Base-by-base conservation (phyloP, 208 protist species). In the Trypanosoma rangeli region DNA sequence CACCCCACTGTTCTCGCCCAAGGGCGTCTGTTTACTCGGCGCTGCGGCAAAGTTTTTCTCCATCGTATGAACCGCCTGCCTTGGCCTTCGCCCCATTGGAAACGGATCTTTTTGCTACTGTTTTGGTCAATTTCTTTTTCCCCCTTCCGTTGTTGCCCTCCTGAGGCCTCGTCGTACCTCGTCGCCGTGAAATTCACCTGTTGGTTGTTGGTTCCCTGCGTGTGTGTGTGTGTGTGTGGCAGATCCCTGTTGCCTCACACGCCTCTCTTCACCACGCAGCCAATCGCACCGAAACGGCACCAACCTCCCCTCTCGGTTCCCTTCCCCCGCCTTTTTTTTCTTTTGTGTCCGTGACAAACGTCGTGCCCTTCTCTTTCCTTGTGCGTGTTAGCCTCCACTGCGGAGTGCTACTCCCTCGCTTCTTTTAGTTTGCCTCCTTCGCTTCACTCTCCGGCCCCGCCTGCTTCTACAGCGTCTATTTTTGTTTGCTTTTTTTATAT, bases 111-210 rank as follows among this genome's bases (percentile, higher is more conserved):
- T 60, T 62, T 63, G 44, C 39, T 26, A 42, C 64, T 35, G 24
- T 71, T 54, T 69, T 49, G 4, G 18, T 70, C 16, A 29, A 50
- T 62, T 59, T 52, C 22, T 49, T 4, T 63, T 28, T 49, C 12
- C 52, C 35, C 15, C 10, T 16, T n/a, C 0, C 39, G 22, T 31
- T 8, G 1, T 1, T 28, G 16, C 16, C 9, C 13, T 22, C 52
- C 24, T 22, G 5, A 7, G 5, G 28, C 16, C 52, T 56, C 37
- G 7, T 42, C 10, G 37, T 10, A 13, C 37, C 37, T 10, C 7
- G 37, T 42, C 10, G 10, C 37, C 10, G 37, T 42, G 37, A 42
- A 42, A 13, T 42, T 42, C 37, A 42, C 37, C 4, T 10, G n/a
- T n/a, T n/a, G n/a, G n/a, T 10, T 42, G 37, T 42, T 42, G 37